phyloP scores from a whole-genome alignment of 768 basidiomycete genomes.

The Stropharia rugosoannulata region DNA sequence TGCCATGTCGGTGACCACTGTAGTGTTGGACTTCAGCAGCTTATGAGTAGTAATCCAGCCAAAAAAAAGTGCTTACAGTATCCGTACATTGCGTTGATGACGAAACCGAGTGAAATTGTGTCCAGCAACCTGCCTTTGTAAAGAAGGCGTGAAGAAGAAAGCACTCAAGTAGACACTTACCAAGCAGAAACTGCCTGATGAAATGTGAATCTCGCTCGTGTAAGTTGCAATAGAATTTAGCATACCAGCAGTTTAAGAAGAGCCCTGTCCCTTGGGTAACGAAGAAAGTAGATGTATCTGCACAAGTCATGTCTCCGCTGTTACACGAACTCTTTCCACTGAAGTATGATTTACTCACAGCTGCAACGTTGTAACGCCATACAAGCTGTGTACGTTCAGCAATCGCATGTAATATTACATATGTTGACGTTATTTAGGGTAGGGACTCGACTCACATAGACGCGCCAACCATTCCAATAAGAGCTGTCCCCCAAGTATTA shows the following conservation, averaged over 20 bases:
- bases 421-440: background rate
- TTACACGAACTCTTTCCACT: no score
- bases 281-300: no score
- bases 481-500: constrained; percentile 18
- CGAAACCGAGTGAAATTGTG: background rate
- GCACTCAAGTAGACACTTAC: no score
- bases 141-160: background rate
- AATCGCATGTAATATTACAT: background rate
- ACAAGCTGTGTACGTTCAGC: background rate
- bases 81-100: background rate
- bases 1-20: background rate
- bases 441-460: constrained; percentile 4
- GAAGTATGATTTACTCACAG: background rate
- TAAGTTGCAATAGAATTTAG: no score
- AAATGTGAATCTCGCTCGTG: no score
- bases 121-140: background rate
- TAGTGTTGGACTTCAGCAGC: background rate
- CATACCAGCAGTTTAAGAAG: no score
- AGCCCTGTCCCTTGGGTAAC: no score
- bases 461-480: constrained; percentile 13
- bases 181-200: no score
- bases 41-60: background rate
- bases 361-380: background rate
- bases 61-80: background rate
- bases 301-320: no score